Conservation (phyloP, 805 yeast genomes). For the Myxozyma geophila region DNA sequence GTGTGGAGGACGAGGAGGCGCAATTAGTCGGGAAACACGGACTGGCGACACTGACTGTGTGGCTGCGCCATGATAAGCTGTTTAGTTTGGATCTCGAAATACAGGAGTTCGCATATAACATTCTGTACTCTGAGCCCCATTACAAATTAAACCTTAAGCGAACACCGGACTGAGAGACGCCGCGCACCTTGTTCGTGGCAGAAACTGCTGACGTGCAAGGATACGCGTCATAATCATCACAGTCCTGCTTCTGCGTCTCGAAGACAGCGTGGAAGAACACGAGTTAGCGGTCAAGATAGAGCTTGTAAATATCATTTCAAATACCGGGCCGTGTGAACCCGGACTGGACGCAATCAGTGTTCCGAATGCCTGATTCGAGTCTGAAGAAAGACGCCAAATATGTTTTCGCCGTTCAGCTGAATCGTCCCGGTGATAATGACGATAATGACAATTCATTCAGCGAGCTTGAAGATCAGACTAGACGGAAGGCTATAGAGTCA, state of each 20-base stretch:
- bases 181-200: too few relatives aligned
- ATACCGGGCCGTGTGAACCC: not conserved
- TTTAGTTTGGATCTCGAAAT: not conserved
- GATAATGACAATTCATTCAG: slow-evolving; percentile 9
- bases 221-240: too few relatives aligned
- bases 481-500: slow-evolving; percentile 28
- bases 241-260: too few relatives aligned
- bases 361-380: slow-evolving; percentile 2
- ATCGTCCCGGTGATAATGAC: slow-evolving; percentile 27
- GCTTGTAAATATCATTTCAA: not conserved
- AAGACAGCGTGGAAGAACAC: not conserved
- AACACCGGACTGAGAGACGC: too few relatives aligned
- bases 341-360: not conserved
- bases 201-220: too few relatives aligned
- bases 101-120: not conserved
- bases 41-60: slow-evolving; percentile 2
- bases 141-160: not conserved
- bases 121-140: not conserved
- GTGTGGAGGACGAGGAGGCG: not conserved
- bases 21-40: slow-evolving; percentile 1
- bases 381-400: slow-evolving; percentile 7
- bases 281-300: too few relatives aligned
- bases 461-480: slow-evolving; percentile 16
- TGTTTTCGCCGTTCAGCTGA: slow-evolving; percentile 23
- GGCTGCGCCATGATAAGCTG: slow-evolving; percentile 18